Evolutionary conservation across 2,329 filamentous ascomycete species (phyloP).

Genomic region (Emericellopsis cladophorae): DNA sequence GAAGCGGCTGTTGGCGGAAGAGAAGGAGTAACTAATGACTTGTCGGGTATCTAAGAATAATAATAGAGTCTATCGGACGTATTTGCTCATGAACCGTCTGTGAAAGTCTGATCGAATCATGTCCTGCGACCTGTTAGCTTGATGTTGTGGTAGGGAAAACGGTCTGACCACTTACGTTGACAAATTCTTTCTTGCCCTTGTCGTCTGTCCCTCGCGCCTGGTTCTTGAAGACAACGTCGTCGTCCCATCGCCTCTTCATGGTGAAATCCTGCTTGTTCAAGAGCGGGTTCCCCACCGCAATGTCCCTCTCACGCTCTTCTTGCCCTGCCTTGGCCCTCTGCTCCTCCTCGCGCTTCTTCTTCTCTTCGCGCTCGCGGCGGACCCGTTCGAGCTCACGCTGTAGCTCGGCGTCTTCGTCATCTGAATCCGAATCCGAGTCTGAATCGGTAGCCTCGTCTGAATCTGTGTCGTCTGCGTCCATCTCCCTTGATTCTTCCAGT

Average conservation of each 20-base stretch:
- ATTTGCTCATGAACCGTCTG: conserved; percentile 83
- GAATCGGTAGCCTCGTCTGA: conserved; percentile 21
- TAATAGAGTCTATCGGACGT: conserved; percentile 29
- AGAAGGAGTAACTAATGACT: conserved; percentile 8
- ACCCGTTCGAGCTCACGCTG: conserved; percentile 93
- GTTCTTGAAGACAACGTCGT: conserved; percentile 98
- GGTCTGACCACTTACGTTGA: conserved; percentile 55
- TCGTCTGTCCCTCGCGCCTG: conserved; percentile 92
- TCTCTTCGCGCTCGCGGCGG: conserved; percentile 53
- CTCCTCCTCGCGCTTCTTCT: conserved; percentile 45
- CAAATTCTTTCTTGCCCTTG: conserved; percentile 84
- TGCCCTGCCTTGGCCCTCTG: conserved; percentile 71
- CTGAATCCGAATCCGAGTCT: conserved; percentile 35
- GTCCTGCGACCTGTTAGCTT: conserved; percentile 37
- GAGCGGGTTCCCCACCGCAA: conserved; percentile 84
- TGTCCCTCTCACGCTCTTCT: conserved; percentile 74
- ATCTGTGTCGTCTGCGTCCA: conserved; percentile 61
- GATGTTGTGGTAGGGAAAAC: too few relatives aligned
- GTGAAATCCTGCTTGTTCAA: conserved; percentile 83
- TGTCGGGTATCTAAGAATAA: conserved; percentile 12
- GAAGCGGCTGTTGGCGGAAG: conserved; percentile 39
- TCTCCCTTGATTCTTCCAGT: conserved; percentile 74
- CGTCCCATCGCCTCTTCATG: conserved; percentile 89
- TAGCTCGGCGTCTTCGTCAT: conserved; percentile 57
- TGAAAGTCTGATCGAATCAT: conserved; percentile 92